Base-by-base conservation (phyloP, 2,329 filamentous ascomycete genomes). In the Monosporascus sp. region DNA sequence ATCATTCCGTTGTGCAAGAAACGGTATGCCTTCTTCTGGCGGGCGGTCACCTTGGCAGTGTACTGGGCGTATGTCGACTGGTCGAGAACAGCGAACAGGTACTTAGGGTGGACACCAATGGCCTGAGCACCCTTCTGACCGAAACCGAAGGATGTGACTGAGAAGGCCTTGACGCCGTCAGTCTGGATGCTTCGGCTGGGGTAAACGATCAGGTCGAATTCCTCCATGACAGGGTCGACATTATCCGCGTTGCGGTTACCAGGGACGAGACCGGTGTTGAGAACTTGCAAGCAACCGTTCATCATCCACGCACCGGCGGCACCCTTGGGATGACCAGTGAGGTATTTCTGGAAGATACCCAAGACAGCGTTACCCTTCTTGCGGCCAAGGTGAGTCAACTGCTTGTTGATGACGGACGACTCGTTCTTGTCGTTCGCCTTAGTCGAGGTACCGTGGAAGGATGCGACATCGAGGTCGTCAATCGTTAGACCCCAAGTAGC, bases 361-460 rank as follows among this genome's bases (percentile, higher is more conserved):
- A 97, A 75, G 15, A 99, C 80, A 35, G 94, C 92, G 67, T 99
- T 99, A 66, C 95, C 94, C 85, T 97, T 97, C 74, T 87, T 88
- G 64, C 94, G 89, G 60, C 94, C 94, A 50, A 99, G 86, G 69
- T 99, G 95, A 63, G 87, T 86, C 73, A 99, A 84, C 75, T 99
- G 95, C 72, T 97, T 85, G 79, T 93, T 97, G 64, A 99, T 88
- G 67, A 97, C 94, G 51, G 92, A 92, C 18, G 94, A 97, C 73
- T 99, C 94, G 74, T 99, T 99, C 86, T 97, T 97, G 79, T 99
- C 94, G 72, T 99, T 99, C 63, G 94, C 94, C 69, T 96, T 91
- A 60, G 94, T 99, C 1, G 94, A 97, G 41, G 94, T 99, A 66
- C 94, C 94, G 78, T 99, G 94, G 89, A 97, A 97, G 15, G 94